Evolutionary conservation across 2,329 filamentous ascomycete genomes (phyloP), one percentile per base, ranked within the genome.

Genomic region (Ophiostoma perfectum): DNA sequence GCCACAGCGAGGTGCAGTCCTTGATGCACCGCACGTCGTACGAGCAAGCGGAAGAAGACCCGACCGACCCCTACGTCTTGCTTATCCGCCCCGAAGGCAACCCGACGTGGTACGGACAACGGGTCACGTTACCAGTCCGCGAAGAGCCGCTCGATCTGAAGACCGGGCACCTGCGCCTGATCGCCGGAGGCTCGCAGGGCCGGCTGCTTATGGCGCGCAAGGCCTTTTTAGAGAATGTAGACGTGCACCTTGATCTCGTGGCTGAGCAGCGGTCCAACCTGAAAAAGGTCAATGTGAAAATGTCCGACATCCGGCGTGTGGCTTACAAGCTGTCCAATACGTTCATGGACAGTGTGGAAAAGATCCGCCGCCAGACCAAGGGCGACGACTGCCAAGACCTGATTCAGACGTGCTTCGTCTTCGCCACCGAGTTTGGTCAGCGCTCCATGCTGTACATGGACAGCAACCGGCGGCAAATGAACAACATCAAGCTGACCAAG

Each of bases 261-360:
- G 90, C 97, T 67, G 95, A 98, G 77, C 92, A 96, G 75, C 86
- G 95, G 72, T 96, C 95, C 27, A 98, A 97, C 76, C 84, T 99
- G 52, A 90, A 92, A 71, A 92, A 96, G 73, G 95, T 99, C 73
- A 96, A 98, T 75, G 82, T 89, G 66, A 91, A 96, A 76, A 81
- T 99, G 72, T 94, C 92, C 74, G 96, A 96, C 77, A 97, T 97
- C 74, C 93, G 96, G 74, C 93, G 93, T 77, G 96, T 96, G 2
- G 92, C 94, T 3, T 98, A 96, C 82, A 97, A 96, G 78, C 84
- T 99, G 60, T 97, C 93, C 66, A 98, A 97, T 79, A 92, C 93
- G 6, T 98, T 99, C 78, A 97, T 99, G 92, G 94, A 98, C 78
- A 97, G 93, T 76, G 95, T 99, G 62, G 92, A 96, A 76, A 92